phyloP scores from a whole-genome alignment of 1,284 basidiomycete genomes.

The Cutaneotrichosporon spelunceum region DNA sequence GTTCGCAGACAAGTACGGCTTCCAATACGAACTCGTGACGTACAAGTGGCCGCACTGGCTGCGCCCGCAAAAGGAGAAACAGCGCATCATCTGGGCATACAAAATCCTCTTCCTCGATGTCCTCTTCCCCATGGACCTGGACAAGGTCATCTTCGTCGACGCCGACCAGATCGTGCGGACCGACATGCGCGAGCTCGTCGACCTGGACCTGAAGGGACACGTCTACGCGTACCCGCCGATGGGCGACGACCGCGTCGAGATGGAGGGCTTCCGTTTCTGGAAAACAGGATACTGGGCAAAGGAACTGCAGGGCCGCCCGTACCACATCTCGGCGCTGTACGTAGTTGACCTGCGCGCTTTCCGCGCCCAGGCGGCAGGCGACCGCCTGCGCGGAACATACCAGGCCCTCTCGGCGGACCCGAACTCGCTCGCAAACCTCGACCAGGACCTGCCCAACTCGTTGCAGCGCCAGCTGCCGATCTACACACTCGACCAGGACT shows the following conservation, averaged over 20 bases:
- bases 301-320: slow-evolving; percentile 72
- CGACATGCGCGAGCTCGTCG: slow-evolving; percentile 89
- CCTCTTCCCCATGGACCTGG: slow-evolving; percentile 94
- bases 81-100: slow-evolving; percentile 99
- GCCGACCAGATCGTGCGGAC: slow-evolving; percentile 94
- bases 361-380: slow-evolving; percentile 64
- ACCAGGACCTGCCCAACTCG: slow-evolving; percentile 95
- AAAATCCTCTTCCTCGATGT: slow-evolving; percentile 99
- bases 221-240: slow-evolving; percentile 96
- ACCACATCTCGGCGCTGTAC: slow-evolving; percentile 87
- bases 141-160: slow-evolving; percentile 98
- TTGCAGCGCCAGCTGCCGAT: slow-evolving; percentile 83
- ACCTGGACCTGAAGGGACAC: slow-evolving; percentile 82
- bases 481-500: slow-evolving; percentile 79
- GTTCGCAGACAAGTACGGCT: slow-evolving; percentile 81
- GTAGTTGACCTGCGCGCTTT: slow-evolving; percentile 95
- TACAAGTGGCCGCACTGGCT: slow-evolving; percentile 99
- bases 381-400: slow-evolving; percentile 86
- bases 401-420: slow-evolving; percentile 91
- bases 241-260: slow-evolving; percentile 90
- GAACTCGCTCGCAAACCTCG: slow-evolving; percentile 87
- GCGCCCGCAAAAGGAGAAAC: slow-evolving; percentile 93
- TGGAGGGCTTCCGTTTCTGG: slow-evolving; percentile 99
- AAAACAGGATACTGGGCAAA: slow-evolving; percentile 93
- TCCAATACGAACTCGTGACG: slow-evolving; percentile 91